phyloP scores from a whole-genome alignment of 768 basidiomycete genomes.

The Leccinum disarticulatum region DNA sequence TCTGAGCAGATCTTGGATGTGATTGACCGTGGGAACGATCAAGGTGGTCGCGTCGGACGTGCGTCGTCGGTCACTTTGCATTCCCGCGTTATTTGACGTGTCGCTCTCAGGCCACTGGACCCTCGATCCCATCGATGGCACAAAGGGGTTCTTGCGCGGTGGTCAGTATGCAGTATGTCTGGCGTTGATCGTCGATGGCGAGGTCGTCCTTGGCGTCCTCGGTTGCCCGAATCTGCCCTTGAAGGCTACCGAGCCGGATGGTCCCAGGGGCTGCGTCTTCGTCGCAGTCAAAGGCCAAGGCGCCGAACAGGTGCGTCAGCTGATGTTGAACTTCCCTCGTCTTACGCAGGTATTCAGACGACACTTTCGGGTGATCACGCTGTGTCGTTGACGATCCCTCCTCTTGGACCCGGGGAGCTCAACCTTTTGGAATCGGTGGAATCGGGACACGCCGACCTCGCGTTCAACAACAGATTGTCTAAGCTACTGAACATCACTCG shows the following conservation, averaged over 20 bases:
- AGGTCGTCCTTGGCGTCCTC: conserved; percentile 81
- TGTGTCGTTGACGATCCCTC: conserved; percentile 48
- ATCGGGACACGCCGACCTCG: conserved; percentile 86
- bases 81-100: not conserved
- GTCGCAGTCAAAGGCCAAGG: conserved; percentile 87
- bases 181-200: conserved; percentile 74
- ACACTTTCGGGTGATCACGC: conserved; percentile 52
- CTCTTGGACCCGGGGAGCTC: conserved; percentile 44
- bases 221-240: conserved; percentile 97
- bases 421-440: conserved; percentile 92
- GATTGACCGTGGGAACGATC: conserved; percentile 80
- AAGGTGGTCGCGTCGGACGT: too few species aligned
- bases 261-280: conserved; percentile 77
- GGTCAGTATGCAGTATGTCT: conserved; percentile 94
- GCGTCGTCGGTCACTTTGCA: conserved; percentile 27
- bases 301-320: conserved; percentile 57
- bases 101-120: conserved; percentile 71
- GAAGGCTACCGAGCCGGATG: conserved; percentile 48
- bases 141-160: conserved; percentile 89
- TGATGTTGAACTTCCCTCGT: not conserved
- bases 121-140: conserved; percentile 89
- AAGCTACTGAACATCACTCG: conserved; percentile 62
- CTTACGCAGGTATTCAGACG: conserved; percentile 37
- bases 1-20: conserved; percentile 54
- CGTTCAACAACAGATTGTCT: conserved; percentile 75